Percentiles rank a stretch among this genome's conserved stretches.
phyloP scores from a whole-genome alignment of 2,329 filamentous ascomycete genomes.

The Cytospora leucostoma region DNA sequence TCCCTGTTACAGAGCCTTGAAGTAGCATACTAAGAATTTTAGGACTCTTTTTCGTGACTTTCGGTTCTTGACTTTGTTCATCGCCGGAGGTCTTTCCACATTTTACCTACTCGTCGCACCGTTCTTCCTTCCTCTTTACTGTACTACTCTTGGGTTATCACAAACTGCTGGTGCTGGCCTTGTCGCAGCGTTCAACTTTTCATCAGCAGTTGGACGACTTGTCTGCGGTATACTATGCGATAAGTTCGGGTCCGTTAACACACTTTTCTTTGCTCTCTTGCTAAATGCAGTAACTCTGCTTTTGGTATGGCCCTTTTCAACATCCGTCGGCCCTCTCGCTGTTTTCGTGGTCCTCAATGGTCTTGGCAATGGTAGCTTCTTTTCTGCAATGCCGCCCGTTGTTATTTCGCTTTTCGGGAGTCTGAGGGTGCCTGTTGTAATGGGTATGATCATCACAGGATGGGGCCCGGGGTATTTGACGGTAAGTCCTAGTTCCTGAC shows the following conservation, averaged over 20 bases:
- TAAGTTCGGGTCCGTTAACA: slow-evolving; percentile 56
- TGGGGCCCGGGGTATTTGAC: slow-evolving; percentile 64
- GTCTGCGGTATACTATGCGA: slow-evolving; percentile 57
- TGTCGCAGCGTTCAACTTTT: slow-evolving; percentile 62
- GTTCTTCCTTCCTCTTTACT: slow-evolving; percentile 62
- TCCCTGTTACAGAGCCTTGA: not conserved
- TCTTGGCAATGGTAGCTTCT: slow-evolving; percentile 62
- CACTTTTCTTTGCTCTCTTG: slow-evolving; percentile 51
- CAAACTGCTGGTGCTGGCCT: slow-evolving; percentile 56
- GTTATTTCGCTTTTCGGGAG: slow-evolving; percentile 61
- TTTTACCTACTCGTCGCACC: slow-evolving; percentile 63
- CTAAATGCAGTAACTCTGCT: slow-evolving; percentile 60
- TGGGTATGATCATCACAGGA: slow-evolving; percentile 63
- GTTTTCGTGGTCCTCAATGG: slow-evolving; percentile 63
- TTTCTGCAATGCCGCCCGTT: slow-evolving; percentile 64
- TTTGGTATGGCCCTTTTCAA: slow-evolving; percentile 61
- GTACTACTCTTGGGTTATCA: slow-evolving; percentile 54
- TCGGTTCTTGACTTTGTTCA: slow-evolving; percentile 54
- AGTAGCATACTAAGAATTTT: not conserved
- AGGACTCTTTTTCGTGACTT: slow-evolving; percentile 54
- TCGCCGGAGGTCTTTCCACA: slow-evolving; percentile 56
- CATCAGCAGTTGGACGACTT: slow-evolving; percentile 60
- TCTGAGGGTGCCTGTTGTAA: slow-evolving; percentile 54
- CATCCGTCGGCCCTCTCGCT: slow-evolving; percentile 53
- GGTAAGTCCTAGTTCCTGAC: slow-evolving; percentile 39